Percentiles rank a stretch among this genome's conserved stretches.
phyloP scores from a whole-genome alignment of 2,329 filamentous ascomycete species.

The Stachybotrys elegans region DNA sequence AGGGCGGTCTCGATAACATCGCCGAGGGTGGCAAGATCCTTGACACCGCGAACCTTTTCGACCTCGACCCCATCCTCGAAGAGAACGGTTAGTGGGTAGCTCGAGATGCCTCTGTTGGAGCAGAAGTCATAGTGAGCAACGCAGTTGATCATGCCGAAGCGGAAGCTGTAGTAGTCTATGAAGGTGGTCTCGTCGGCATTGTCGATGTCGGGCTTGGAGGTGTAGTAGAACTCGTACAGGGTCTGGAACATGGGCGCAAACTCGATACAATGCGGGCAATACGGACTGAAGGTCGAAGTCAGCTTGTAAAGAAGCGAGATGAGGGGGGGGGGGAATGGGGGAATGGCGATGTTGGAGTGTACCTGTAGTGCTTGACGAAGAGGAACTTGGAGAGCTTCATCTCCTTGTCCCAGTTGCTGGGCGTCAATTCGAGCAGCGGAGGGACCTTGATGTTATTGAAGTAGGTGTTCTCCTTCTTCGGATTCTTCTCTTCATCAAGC shows the following conservation, averaged over 20 bases:
- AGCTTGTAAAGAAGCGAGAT: no score
- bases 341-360: slow-evolving; percentile 11
- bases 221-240: slow-evolving; percentile 90
- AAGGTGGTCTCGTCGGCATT: slow-evolving; percentile 57
- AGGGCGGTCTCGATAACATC: slow-evolving; percentile 69
- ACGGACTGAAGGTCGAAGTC: slow-evolving; percentile 38
- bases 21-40: slow-evolving; percentile 62
- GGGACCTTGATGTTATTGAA: slow-evolving; percentile 67
- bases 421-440: slow-evolving; percentile 55
- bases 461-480: slow-evolving; percentile 40
- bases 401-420: slow-evolving; percentile 51
- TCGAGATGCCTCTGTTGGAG: slow-evolving; percentile 56
- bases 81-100: slow-evolving; percentile 73
- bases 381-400: slow-evolving; percentile 48
- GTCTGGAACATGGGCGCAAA: slow-evolving; percentile 88
- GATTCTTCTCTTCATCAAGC: slow-evolving; percentile 28
- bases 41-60: slow-evolving; percentile 60
- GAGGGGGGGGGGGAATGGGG: slow-evolving; percentile 4
- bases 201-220: slow-evolving; percentile 64
- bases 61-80: slow-evolving; percentile 72
- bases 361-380: slow-evolving; percentile 66
- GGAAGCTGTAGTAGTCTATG: slow-evolving; percentile 79
- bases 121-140: slow-evolving; percentile 78
- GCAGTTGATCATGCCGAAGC: slow-evolving; percentile 84
- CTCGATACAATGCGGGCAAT: slow-evolving; percentile 67